Base-by-base conservation (phyloP, 805 yeast species). In the Pichia phayaonensis region DNA sequence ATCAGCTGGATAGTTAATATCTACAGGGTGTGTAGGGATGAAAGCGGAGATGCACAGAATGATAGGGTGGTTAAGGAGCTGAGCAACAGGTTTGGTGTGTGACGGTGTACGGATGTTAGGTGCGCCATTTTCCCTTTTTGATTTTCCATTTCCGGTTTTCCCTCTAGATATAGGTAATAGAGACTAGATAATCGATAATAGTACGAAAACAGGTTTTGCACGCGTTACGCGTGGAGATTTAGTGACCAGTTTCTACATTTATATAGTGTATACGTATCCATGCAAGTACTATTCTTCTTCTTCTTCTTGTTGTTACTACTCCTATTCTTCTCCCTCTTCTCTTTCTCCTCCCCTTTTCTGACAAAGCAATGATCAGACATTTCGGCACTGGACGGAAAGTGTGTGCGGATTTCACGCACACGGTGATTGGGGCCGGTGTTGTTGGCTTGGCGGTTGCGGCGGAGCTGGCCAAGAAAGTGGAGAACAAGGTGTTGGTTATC, bases 361-460 rank as follows among this genome's bases (percentile, higher is more conserved):
- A n/a, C n/a, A n/a, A n/a, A 15, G 3, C n/a, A 34, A 39, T 39
- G 41, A 24, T n/a, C 29, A 26, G 44, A 42, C 12, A 24, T 15
- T 42, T 42, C 31, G 26, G 44, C 16, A 42, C 22, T 24, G 21
- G 27, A 8, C 26, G 31, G 16, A 24, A 16, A n/a, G 21, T n/a
- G 12, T n/a, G 16, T 23, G 55, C 49, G 5, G 59, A 56, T 38
- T 57, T 57, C 29, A 44, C 60, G 15, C 60, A 57, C 45, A 52
- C 56, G 7, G 44, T 57, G 16, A 53, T 57, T 42, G 60, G 60
- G 16, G 60, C 54, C 3, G 60, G 60, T 2, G 58, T 51, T 7
- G 55, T 56, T 34, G 59, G 59, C 2, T 41, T 56, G 31, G 88
- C 96, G 0, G 74, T 88, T 49, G 96, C 86, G 1, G 80, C 92